These are phyloP conservation scores for Arachnopeziza araneosa DNA, from an alignment of 2,329 filamentous ascomycete species.

Conservation along the genomic window DNA sequence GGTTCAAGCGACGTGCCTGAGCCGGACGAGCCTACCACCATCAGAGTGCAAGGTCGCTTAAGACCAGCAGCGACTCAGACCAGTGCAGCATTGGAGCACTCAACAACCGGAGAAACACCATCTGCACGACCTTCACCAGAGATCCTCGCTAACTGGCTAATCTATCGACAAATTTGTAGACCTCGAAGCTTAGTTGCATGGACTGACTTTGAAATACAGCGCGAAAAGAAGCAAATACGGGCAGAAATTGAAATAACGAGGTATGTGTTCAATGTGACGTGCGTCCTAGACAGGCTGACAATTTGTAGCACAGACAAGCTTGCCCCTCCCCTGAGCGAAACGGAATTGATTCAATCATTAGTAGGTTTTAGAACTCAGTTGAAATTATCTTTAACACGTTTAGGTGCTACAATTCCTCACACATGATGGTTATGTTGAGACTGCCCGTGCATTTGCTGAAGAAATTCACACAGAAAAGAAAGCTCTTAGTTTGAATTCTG, in stretches of 20 bases:
- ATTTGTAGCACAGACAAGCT: conserved; percentile 36
- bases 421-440: conserved; percentile 94
- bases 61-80: neutral
- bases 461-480: conserved; percentile 72
- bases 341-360: conserved; percentile 73
- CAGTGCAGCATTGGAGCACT: neutral
- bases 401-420: conserved; percentile 77
- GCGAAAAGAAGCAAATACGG: conserved; percentile 24
- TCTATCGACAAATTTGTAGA: neutral
- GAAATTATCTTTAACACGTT: conserved; percentile 2
- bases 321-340: conserved; percentile 63
- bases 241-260: conserved; percentile 49
- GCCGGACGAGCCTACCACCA: neutral
- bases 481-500: conserved; percentile 56
- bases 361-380: conserved; percentile 38
- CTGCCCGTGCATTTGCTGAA: conserved; percentile 78
- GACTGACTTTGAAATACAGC: conserved; percentile 19
- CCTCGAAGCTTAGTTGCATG: neutral
- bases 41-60: neutral
- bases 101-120: neutral
- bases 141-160: neutral
- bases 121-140: neutral
- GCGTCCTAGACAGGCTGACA: neutral
- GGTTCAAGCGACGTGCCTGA: neutral
- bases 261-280: conserved; percentile 19